These are phyloP conservation scores for Fusarium aywerte DNA, from an alignment of 2,329 filamentous ascomycete genomes.

Conservation along the genomic window DNA sequence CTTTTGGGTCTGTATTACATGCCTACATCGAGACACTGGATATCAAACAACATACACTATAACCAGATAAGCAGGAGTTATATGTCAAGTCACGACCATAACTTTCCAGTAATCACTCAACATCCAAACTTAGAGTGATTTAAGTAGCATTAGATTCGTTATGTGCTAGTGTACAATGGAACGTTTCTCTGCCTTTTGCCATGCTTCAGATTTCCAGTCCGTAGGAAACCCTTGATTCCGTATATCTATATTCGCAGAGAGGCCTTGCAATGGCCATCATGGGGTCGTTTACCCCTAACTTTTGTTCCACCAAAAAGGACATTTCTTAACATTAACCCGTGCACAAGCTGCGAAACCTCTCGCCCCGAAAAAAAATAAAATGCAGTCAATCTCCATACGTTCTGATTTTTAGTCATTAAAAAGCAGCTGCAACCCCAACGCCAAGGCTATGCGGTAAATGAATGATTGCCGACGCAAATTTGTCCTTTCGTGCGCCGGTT, in stretches of 20 bases:
- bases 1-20: background rate
- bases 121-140: slow-evolving; percentile 7
- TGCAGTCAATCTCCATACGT: slow-evolving; percentile 31
- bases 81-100: background rate
- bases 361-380: slow-evolving; percentile 30
- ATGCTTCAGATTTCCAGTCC: background rate
- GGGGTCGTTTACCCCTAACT: slow-evolving; percentile 17
- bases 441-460: slow-evolving; percentile 46
- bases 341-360: slow-evolving; percentile 22
- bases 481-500: slow-evolving; percentile 33
- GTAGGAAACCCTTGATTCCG: slow-evolving; percentile 2
- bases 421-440: slow-evolving; percentile 37
- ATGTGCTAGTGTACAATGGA: slow-evolving; percentile 42
- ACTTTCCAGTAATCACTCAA: background rate
- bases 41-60: background rate
- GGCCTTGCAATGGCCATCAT: slow-evolving; percentile 14
- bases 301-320: slow-evolving; percentile 32
- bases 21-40: background rate
- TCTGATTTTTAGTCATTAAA: slow-evolving; percentile 26
- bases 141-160: slow-evolving; percentile 40
- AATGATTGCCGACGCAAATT: slow-evolving; percentile 35
- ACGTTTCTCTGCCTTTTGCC: slow-evolving; percentile 8
- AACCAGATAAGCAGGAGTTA: background rate
- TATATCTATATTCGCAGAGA: slow-evolving; percentile 21
- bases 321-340: slow-evolving; percentile 32